Evolutionary conservation across 164 flowering plant genomes (phyloP).

Genomic region (Chimonanthus praecox): DNA sequence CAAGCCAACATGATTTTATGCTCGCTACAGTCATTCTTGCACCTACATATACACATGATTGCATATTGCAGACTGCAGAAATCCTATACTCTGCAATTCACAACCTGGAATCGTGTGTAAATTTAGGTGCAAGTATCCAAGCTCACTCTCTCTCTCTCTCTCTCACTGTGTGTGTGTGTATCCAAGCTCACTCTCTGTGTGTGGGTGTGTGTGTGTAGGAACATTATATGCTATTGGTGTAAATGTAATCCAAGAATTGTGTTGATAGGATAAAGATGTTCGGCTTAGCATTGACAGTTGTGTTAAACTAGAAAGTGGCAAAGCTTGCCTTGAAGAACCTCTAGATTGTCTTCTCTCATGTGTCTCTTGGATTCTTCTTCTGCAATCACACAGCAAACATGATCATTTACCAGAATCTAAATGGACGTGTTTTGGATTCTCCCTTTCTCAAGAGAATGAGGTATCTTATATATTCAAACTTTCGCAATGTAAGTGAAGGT

Average conservation of each 20-base stretch:
- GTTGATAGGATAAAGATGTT: constrained; percentile 43
- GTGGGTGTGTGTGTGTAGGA: too few species aligned
- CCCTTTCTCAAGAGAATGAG: constrained; percentile 88
- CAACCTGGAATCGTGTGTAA: too few species aligned
- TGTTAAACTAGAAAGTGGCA: constrained; percentile 53
- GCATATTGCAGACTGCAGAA: too few species aligned
- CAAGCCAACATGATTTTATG: too few species aligned
- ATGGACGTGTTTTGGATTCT: constrained; percentile 72
- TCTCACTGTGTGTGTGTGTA: too few species aligned
- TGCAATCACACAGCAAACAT: constrained; percentile 50
- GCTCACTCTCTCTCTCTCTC: too few species aligned
- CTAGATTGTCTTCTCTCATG: constrained; percentile 70
- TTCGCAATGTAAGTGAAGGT: not conserved
- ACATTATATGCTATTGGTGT: too few species aligned
- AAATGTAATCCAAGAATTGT: not conserved
- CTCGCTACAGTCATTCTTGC: too few species aligned
- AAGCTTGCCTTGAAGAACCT: constrained; percentile 60
- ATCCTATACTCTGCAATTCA: too few species aligned
- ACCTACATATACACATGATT: too few species aligned
- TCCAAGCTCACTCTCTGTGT: too few species aligned
- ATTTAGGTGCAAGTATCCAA: too few species aligned
- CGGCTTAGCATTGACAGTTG: constrained; percentile 43
- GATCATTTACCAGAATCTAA: constrained; percentile 38
- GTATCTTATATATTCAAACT: constrained; percentile 26
- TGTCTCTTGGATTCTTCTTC: constrained; percentile 71